Conservation (phyloP, 305 asterid species). For the Solanum hybrid region DNA sequence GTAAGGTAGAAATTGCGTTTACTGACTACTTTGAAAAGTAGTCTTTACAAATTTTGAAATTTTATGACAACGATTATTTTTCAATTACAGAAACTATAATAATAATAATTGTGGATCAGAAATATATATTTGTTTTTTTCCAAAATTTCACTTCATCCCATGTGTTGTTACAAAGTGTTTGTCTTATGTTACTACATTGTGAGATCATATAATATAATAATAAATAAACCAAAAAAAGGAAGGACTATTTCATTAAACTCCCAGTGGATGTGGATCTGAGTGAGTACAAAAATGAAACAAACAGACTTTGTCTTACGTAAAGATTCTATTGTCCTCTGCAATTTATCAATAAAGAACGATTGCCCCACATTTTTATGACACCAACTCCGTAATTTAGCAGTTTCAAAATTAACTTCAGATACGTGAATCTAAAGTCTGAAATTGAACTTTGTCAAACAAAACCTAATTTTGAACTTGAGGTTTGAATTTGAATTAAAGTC, state of each 20-base stretch:
- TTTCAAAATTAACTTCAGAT: background rate
- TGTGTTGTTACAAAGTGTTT: background rate
- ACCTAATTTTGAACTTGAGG: background rate
- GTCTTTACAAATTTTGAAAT: background rate
- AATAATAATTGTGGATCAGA: background rate
- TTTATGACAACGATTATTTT: background rate
- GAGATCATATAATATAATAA: background rate
- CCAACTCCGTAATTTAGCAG: background rate
- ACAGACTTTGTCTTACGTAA: background rate
- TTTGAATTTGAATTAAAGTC: background rate
- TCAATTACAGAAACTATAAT: background rate
- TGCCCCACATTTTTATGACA: background rate
- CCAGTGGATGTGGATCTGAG: slow-evolving; percentile 6
- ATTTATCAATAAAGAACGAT: background rate
- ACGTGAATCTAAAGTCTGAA: background rate
- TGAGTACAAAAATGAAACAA: slow-evolving; percentile 6
- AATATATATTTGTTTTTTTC: background rate
- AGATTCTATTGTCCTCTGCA: slow-evolving; percentile 7
- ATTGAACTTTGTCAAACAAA: background rate
- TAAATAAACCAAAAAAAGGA: background rate
- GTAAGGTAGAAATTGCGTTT: background rate
- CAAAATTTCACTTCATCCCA: background rate
- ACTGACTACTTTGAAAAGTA: background rate
- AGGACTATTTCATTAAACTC: background rate
- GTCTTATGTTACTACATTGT: background rate